Percentiles rank a stretch among this genome's conserved stretches.
phyloP scores from a whole-genome alignment of 441 rosid genomes.

The Erodium texanum region DNA sequence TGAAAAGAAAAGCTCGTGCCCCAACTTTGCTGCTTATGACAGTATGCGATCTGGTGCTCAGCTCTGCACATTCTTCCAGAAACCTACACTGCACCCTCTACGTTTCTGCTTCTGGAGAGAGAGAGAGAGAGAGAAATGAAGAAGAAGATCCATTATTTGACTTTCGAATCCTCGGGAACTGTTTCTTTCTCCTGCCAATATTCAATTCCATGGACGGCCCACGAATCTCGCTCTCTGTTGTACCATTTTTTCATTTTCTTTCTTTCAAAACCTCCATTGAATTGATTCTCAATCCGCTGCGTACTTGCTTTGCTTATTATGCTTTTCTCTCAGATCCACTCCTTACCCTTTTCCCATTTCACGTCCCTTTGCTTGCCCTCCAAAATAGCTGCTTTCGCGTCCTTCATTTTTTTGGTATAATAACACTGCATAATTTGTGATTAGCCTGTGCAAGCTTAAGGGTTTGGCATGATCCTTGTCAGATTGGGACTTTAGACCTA shows the following conservation, averaged over 20 bases:
- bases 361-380: constrained; percentile 49
- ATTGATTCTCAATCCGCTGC: not conserved
- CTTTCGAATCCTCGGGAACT: constrained; percentile 27
- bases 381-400: constrained; percentile 26
- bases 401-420: constrained; percentile 9
- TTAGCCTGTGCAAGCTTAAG: not conserved
- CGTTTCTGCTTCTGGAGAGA: no score
- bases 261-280: constrained; percentile 13
- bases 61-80: constrained; percentile 5
- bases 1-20: not conserved
- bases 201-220: constrained; percentile 15
- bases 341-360: constrained; percentile 15
- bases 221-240: constrained; percentile 22
- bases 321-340: not conserved
- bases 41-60: not conserved
- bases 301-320: not conserved
- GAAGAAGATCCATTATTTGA: constrained; percentile 17
- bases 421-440: not conserved
- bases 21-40: not conserved
- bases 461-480: not conserved
- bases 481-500: not conserved
- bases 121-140: not conserved
- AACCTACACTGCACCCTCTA: not conserved
- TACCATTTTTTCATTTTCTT: not conserved
- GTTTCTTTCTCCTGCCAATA: constrained; percentile 6